phyloP scores from a whole-genome alignment of 108 stramenopile genomes.

The Asterionellopsis glacialis region DNA sequence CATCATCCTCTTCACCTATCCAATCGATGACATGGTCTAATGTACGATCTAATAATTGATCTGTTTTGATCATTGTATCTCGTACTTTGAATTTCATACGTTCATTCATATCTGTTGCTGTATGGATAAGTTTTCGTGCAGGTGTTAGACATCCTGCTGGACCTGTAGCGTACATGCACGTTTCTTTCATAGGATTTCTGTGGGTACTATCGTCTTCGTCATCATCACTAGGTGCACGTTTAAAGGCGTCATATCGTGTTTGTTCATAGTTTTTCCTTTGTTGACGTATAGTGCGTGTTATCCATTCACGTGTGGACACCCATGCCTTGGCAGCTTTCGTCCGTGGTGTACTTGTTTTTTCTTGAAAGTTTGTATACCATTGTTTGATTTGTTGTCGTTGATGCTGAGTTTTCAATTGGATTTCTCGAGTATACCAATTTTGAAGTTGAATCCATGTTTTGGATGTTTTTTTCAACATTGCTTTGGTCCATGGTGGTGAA shows the following conservation, averaged over 20 bases:
- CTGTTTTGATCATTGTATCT: neutral
- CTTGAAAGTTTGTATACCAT: neutral
- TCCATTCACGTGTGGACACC: slow-evolving; percentile 24
- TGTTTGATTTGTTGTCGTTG: slow-evolving; percentile 1
- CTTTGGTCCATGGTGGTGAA: no score
- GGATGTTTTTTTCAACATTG: no score
- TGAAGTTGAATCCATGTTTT: no score
- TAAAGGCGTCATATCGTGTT: neutral
- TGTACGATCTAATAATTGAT: neutral
- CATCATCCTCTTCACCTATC: neutral
- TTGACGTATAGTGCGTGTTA: slow-evolving; percentile 1
- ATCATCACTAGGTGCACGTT: slow-evolving; percentile 9
- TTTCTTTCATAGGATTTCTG: slow-evolving; percentile 22
- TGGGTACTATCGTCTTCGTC: slow-evolving; percentile 1
- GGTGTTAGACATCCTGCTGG: slow-evolving; percentile 49
- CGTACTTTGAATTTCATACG: no score
- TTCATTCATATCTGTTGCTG: neutral
- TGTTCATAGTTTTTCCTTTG: no score
- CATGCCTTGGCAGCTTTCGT: slow-evolving; percentile 16
- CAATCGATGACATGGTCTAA: neutral
- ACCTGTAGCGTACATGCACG: slow-evolving; percentile 59
- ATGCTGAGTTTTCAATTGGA: no score
- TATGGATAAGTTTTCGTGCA: slow-evolving; percentile 19
- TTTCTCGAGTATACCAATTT: no score
- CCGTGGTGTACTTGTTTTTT: slow-evolving; percentile 2